These are phyloP conservation scores for Extremus antarcticus DNA, from an alignment of 495 filamentous ascomycete genomes.

Conservation along the genomic window DNA sequence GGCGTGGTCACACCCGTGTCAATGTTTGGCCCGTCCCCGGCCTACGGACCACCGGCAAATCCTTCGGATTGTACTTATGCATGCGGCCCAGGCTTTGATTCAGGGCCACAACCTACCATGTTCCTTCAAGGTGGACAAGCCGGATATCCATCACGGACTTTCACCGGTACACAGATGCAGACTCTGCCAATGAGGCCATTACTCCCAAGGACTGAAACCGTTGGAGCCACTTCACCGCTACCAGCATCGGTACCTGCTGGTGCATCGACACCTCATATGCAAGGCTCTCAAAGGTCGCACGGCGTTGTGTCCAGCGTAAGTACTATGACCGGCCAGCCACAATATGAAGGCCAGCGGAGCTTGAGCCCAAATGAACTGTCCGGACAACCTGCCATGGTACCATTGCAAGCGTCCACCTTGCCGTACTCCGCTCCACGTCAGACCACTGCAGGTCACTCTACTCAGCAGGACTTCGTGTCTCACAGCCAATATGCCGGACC, in stretches of 20 bases:
- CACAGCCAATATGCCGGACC: neutral
- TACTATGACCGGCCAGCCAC: slow-evolving; percentile 1
- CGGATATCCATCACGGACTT: neutral
- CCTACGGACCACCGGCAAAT: neutral
- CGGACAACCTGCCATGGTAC: neutral
- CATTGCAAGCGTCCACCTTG: neutral
- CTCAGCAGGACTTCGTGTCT: neutral
- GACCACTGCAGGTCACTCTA: neutral
- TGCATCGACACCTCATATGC: slow-evolving; percentile 6
- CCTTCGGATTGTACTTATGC: neutral
- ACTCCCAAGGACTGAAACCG: slow-evolving; percentile 10
- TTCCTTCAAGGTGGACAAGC: neutral
- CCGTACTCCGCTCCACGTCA: neutral
- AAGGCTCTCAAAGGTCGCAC: slow-evolving; percentile 1
- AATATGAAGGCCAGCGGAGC: neutral
- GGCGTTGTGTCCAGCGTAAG: slow-evolving; percentile 11
- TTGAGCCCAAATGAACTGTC: neutral
- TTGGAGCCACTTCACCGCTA: neutral
- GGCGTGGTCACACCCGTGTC: neutral
- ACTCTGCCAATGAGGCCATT: slow-evolving; percentile 7
- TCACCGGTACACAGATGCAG: neutral
- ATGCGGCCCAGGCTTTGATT: neutral
- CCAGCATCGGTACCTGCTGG: slow-evolving; percentile 3
- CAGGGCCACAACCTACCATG: neutral
- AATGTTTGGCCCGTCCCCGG: neutral